Percentiles rank a stretch among this genome's conserved stretches.
phyloP scores from a whole-genome alignment of 2,329 filamentous ascomycete genomes.

The Beauveria caledonica region DNA sequence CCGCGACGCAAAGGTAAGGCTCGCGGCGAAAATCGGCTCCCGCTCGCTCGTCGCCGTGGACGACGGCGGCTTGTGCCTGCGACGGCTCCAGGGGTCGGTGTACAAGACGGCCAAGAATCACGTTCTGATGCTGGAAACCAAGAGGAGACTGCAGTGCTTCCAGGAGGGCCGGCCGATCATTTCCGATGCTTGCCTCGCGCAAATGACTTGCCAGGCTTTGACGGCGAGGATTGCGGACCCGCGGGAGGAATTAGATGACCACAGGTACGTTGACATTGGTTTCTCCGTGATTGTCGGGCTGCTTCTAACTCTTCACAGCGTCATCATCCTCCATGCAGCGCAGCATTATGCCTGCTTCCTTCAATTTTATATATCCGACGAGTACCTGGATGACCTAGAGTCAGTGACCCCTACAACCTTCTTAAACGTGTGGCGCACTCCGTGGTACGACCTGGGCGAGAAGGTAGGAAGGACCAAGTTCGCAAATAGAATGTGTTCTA shows the following conservation, averaged over 20 bases:
- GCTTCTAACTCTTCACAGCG: neutral
- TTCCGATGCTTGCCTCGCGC: neutral
- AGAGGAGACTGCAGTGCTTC: neutral
- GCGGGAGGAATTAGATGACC: too few relatives aligned
- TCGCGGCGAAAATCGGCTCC: neutral
- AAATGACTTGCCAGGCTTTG: neutral
- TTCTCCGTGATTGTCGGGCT: neutral
- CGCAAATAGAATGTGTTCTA: neutral
- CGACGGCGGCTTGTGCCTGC: neutral
- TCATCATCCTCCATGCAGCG: neutral
- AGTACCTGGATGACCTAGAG: neutral
- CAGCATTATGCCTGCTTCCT: neutral
- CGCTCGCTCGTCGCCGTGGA: neutral
- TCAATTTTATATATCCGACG: neutral
- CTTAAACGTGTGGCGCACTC: neutral
- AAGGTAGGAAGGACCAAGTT: neutral
- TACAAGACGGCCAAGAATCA: neutral
- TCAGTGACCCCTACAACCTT: neutral
- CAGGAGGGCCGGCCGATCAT: neutral
- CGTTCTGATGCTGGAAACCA: neutral
- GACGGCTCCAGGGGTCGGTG: neutral
- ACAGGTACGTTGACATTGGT: neutral
- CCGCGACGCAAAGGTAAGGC: neutral
- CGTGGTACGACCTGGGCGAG: neutral
- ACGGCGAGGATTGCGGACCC: neutral